These are phyloP conservation scores for Echium plantagineum DNA, from an alignment of 257 asterid species.

Conservation along the genomic window DNA sequence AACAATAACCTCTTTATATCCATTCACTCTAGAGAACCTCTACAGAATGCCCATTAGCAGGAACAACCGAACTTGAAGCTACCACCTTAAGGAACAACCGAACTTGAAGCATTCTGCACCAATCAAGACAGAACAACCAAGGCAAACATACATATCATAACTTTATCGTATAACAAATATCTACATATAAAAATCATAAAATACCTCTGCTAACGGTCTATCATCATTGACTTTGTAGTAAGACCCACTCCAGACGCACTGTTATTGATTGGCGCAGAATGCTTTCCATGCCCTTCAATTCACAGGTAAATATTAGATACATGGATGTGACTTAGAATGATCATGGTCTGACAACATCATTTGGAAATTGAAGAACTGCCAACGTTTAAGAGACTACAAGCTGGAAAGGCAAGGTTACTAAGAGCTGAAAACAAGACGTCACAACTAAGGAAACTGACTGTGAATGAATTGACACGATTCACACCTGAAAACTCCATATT, in stretches of 20 bases:
- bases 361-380: background rate
- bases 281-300: constrained; percentile 37
- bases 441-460: background rate
- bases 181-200: constrained; percentile 10
- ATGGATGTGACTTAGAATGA: background rate
- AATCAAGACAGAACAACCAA: too few relatives aligned
- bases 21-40: constrained; percentile 38
- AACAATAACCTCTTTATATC: constrained; percentile 31
- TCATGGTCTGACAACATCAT: background rate
- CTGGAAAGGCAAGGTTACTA: background rate
- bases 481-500: constrained; percentile 24
- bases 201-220: constrained; percentile 49
- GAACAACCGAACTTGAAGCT: constrained; percentile 28
- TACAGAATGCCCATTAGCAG: constrained; percentile 38
- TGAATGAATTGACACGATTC: background rate
- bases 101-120: too few relatives aligned
- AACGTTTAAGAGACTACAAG: background rate
- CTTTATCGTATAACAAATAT: constrained; percentile 3
- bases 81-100: constrained; percentile 57
- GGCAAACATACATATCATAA: constrained; percentile 3
- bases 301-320: constrained; percentile 9
- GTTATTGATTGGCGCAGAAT: constrained; percentile 33
- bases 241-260: constrained; percentile 32
- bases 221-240: constrained; percentile 40
- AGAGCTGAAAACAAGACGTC: too few relatives aligned